These are phyloP conservation scores for Candida sojae DNA, from an alignment of 1,139 yeast genomes.

Conservation along the genomic window DNA sequence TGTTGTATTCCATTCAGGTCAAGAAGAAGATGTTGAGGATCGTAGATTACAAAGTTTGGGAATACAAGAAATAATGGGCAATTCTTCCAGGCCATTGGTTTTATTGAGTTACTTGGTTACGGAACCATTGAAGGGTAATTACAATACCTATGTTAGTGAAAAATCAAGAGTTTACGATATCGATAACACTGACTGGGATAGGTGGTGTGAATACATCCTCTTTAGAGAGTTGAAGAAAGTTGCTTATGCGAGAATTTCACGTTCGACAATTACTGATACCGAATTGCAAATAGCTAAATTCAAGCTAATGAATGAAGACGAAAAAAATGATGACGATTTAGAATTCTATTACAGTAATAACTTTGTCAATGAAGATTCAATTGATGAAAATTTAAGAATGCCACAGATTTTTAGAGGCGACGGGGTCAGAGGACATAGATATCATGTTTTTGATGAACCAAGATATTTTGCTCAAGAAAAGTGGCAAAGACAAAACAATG, in stretches of 20 bases:
- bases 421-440: constrained; percentile 90
- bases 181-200: constrained; percentile 91
- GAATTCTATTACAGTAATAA: constrained; percentile 55
- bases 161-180: constrained; percentile 88
- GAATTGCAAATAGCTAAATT: constrained; percentile 95
- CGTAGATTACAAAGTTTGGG: constrained; percentile 83
- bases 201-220: constrained; percentile 97
- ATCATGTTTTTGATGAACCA: constrained; percentile 92
- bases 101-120: constrained; percentile 89
- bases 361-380: constrained; percentile 55
- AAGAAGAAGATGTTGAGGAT: constrained; percentile 95
- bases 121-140: constrained; percentile 82
- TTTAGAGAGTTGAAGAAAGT: constrained; percentile 85
- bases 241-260: constrained; percentile 91
- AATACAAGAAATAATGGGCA: constrained; percentile 78
- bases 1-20: constrained; percentile 97
- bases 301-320: constrained; percentile 55
- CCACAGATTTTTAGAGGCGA: constrained; percentile 87
- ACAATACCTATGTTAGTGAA: constrained; percentile 86
- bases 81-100: constrained; percentile 73
- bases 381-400: constrained; percentile 68
- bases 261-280: constrained; percentile 94
- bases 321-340: constrained; percentile 36
- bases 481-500: constrained; percentile 7
- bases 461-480: constrained; percentile 59